phyloP scores from a whole-genome alignment of 1,284 basidiomycete species.

The Trichosporon sp. region DNA sequence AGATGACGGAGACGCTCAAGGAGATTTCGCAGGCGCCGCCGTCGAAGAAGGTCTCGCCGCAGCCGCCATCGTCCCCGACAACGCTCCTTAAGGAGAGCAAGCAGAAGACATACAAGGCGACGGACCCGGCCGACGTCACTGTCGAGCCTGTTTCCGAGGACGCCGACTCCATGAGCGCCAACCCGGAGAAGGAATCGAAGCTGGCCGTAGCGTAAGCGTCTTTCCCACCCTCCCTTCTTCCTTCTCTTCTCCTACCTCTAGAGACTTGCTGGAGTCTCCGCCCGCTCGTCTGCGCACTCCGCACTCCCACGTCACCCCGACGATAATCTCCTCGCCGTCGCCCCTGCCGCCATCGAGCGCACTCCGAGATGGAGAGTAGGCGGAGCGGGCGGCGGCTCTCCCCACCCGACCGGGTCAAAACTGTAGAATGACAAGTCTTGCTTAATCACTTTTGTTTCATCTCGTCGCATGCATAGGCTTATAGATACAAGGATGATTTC shows the following conservation, averaged over 20 bases:
- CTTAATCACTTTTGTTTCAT: neutral
- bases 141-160: slow-evolving; percentile 5
- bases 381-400: no score
- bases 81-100: slow-evolving; percentile 3
- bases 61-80: neutral
- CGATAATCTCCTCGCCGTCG: no score
- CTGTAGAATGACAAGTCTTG: neutral
- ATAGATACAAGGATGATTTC: slow-evolving; percentile 63
- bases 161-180: no score
- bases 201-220: slow-evolving; percentile 25
- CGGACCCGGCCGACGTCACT: neutral
- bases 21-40: slow-evolving; percentile 26
- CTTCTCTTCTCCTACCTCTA: neutral
- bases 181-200: slow-evolving; percentile 12
- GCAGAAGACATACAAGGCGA: slow-evolving; percentile 8
- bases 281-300: no score
- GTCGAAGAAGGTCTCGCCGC: slow-evolving; percentile 1
- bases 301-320: no score
- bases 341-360: neutral
- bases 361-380: neutral
- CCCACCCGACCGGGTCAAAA: neutral
- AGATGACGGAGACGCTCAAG: slow-evolving; percentile 47
- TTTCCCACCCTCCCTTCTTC: neutral
- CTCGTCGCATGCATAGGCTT: slow-evolving; percentile 21
- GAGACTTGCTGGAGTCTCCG: no score